Conservation (phyloP, 768 basidiomycete species). For the Tephrocybe sp. region DNA sequence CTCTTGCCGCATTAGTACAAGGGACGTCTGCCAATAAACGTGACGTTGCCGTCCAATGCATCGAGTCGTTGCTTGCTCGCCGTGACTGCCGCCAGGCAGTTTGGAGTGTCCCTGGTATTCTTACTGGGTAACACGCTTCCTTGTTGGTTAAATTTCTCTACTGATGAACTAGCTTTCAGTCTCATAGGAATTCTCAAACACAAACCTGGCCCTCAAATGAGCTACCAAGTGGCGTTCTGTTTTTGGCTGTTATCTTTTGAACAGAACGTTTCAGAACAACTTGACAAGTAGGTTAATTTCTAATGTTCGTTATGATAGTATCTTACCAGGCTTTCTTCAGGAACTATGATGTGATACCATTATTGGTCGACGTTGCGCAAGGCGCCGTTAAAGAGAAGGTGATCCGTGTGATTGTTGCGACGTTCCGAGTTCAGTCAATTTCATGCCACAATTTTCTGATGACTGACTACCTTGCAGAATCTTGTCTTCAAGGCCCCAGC, state of each 20-base stretch:
- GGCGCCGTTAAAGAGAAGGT: constrained; percentile 96
- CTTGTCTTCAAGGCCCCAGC: constrained; percentile 84
- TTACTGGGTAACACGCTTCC: constrained; percentile 52
- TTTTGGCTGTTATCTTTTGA: constrained; percentile 96
- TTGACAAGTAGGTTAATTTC: constrained; percentile 67
- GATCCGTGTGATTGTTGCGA: constrained; percentile 87
- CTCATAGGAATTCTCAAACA: constrained; percentile 80
- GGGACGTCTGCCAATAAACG: constrained; percentile 63
- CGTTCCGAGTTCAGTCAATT: constrained; percentile 63
- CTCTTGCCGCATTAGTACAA: constrained; percentile 60
- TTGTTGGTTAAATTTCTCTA: background rate
- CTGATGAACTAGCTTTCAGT: constrained; percentile 34
- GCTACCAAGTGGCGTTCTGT: constrained; percentile 90
- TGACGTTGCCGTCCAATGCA: constrained; percentile 89
- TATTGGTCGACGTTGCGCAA: constrained; percentile 81
- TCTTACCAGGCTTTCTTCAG: constrained; percentile 35
- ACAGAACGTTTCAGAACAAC: constrained; percentile 74
- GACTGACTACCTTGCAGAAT: constrained; percentile 53
- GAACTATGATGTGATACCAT: constrained; percentile 85
- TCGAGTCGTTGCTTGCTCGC: constrained; percentile 82
- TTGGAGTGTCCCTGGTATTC: constrained; percentile 71
- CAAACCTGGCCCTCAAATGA: constrained; percentile 88
- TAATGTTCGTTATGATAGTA: background rate
- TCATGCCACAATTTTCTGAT: background rate
- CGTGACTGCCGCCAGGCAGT: constrained; percentile 76